A percentile compares a stretch with the other conserved stretches of the same genome.
These are phyloP conservation scores for Xylaria grammica DNA, from an alignment of 495 filamentous ascomycete species.

Conservation along the genomic window DNA sequence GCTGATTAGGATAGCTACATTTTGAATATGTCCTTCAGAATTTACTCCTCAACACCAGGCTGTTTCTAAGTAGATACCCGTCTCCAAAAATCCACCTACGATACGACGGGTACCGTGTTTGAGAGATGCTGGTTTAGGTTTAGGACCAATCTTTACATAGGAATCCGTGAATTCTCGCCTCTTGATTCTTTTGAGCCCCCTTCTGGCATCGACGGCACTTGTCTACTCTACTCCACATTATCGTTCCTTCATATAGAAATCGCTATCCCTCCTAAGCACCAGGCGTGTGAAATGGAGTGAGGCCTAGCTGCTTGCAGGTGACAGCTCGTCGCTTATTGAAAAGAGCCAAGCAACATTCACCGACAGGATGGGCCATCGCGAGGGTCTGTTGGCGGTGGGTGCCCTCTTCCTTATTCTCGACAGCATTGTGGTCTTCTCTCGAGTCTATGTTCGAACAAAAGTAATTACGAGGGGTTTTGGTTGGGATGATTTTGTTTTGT, in stretches of 20 bases:
- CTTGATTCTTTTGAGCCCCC: not conserved
- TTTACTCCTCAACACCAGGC: no score
- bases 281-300: constrained; percentile 6
- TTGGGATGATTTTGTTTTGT: constrained; percentile 35
- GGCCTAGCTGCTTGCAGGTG: constrained; percentile 6
- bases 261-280: not conserved
- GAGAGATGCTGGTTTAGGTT: no score
- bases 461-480: constrained; percentile 32
- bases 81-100: no score
- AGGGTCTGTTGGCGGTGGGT: constrained; percentile 31
- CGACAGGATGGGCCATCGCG: constrained; percentile 29
- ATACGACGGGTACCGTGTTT: no score
- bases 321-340: constrained; percentile 14
- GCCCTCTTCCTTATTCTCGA: constrained; percentile 32
- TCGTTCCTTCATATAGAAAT: not conserved
- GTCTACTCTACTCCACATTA: not conserved
- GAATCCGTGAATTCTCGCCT: not conserved
- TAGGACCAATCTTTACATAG: not conserved
- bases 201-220: not conserved
- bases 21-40: no score
- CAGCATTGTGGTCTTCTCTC: constrained; percentile 26
- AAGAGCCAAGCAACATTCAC: not conserved
- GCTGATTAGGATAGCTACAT: no score
- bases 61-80: no score
- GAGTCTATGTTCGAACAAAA: constrained; percentile 33